A percentile compares a stretch with the other conserved stretches of the same genome.
phyloP scores from a whole-genome alignment of 1,139 yeast species.

The Candida buenavistaensis region DNA sequence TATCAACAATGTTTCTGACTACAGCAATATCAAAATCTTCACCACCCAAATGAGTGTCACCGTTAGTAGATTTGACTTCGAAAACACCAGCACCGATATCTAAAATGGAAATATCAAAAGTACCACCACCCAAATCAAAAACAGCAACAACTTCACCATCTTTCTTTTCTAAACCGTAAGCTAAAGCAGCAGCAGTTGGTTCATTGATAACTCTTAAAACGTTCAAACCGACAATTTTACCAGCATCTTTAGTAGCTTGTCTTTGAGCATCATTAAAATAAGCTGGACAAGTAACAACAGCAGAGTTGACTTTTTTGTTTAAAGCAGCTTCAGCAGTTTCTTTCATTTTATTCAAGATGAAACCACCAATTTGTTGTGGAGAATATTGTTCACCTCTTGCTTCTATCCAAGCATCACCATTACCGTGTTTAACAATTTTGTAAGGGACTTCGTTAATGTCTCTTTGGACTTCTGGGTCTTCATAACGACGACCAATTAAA shows the following conservation, averaged over 20 bases:
- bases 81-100: conserved; percentile 88
- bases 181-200: conserved; percentile 98
- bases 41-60: conserved; percentile 91
- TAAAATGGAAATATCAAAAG: conserved; percentile 81
- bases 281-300: conserved; percentile 97
- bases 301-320: conserved; percentile 79
- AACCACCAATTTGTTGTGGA: conserved; percentile 98
- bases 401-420: conserved; percentile 99
- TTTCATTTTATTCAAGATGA: conserved; percentile 93
- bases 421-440: conserved; percentile 92
- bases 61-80: conserved; percentile 85
- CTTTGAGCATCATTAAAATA: conserved; percentile 98
- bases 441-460: conserved; percentile 96
- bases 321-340: conserved; percentile 93
- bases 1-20: conserved; percentile 86
- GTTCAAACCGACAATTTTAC: conserved; percentile 94
- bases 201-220: conserved; percentile 97
- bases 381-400: conserved; percentile 93
- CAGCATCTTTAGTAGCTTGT: conserved; percentile 98
- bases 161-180: conserved; percentile 91
- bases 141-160: conserved; percentile 77
- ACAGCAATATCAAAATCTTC: conserved; percentile 88
- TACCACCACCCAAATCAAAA: conserved; percentile 88
- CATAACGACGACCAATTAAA: conserved; percentile 96
- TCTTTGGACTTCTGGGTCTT: conserved; percentile 94